Base-by-base conservation (phyloP, 257 asterid genomes). In the Pogostemon cablin region DNA sequence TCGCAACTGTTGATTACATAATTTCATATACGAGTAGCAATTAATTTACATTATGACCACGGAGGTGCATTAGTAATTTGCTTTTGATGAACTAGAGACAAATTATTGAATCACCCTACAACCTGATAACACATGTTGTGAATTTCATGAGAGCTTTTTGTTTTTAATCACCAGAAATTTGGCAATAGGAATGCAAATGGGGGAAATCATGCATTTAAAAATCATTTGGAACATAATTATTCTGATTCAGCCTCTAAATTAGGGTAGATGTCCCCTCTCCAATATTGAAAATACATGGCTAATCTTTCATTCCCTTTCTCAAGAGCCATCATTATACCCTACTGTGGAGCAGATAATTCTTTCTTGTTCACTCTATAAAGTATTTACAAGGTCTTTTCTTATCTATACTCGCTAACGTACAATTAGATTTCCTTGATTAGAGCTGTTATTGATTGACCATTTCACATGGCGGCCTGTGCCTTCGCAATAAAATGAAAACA, bases 201-300 rank as follows among this genome's bases (percentile, higher is more conserved):
- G 32, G 32, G 9, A 35, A 20, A 49, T 32, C 9, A 5, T 67
- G 32, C 32, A 25, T 25, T 25, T 25, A 25, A 25, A 25, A 40
- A 50, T 52, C 61, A 4, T 15, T 9, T 25, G 54, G 54, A 41
- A 66, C 17, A 35, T 65, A 46, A 35, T 17, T 15, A 65, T 57
- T 41, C 39, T 74, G 64, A 32, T 41, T 50, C 57, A 17, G 15
- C 66, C 25, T 41, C 60, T 60, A 17, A 67, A 68, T 42, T 67
- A 40, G 56, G 67, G 40, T 42, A 39, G 32, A 50, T 41, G 55
- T 37, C 9, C 62, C 57, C 58, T 67, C 20, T 47, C 56, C 63
- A 9, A 48, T 62, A 49, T 49, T 15, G 38, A 15, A 50, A 57
- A 62, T 32, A 49, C 53, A 25, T 25, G 32, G 32, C 25, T 50